These are phyloP conservation scores for Thyridium curvatum DNA, from an alignment of 2,329 filamentous ascomycete genomes.

Conservation along the genomic window DNA sequence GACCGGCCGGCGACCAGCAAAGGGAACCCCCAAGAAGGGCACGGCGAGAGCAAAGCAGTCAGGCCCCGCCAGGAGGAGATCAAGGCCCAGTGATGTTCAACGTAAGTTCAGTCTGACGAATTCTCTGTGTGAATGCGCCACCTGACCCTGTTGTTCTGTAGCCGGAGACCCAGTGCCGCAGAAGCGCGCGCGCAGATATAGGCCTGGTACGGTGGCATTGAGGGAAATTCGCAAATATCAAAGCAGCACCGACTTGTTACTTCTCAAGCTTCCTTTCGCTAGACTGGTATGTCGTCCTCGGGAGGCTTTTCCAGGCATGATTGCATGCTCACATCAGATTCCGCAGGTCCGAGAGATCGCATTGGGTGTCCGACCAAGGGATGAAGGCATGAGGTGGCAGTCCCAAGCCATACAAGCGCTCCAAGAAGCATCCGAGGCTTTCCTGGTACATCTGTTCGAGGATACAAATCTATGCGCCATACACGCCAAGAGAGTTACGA, in stretches of 20 bases:
- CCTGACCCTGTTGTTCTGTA: conserved; percentile 26
- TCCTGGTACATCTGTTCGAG: conserved; percentile 93
- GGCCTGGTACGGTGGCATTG: conserved; percentile 77
- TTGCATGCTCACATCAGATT: conserved; percentile 4
- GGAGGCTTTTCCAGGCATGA: neutral
- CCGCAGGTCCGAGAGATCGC: conserved; percentile 65
- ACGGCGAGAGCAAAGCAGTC: conserved; percentile 6
- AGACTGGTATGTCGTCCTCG: conserved; percentile 50
- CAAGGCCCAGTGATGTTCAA: conserved; percentile 33
- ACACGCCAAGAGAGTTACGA: conserved; percentile 92
- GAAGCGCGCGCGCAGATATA: conserved; percentile 57
- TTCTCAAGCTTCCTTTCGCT: conserved; percentile 75
- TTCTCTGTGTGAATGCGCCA: neutral
- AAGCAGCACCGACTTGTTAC: conserved; percentile 78
- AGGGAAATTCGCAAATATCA: conserved; percentile 91
- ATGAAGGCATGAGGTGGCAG: conserved; percentile 83
- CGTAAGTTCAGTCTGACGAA: conserved; percentile 20
- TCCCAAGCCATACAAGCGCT: conserved; percentile 89
- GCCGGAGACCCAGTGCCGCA: conserved; percentile 69
- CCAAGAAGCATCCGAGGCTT: conserved; percentile 94
- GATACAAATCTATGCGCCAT: conserved; percentile 95
- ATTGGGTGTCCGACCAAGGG: conserved; percentile 52
- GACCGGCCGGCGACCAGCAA: neutral
- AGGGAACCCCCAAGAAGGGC: neutral
- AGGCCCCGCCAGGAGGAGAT: conserved; percentile 13